These are phyloP conservation scores for Mytilinidion resinicola DNA, from an alignment of 495 filamentous ascomycete genomes.

Conservation along the genomic window DNA sequence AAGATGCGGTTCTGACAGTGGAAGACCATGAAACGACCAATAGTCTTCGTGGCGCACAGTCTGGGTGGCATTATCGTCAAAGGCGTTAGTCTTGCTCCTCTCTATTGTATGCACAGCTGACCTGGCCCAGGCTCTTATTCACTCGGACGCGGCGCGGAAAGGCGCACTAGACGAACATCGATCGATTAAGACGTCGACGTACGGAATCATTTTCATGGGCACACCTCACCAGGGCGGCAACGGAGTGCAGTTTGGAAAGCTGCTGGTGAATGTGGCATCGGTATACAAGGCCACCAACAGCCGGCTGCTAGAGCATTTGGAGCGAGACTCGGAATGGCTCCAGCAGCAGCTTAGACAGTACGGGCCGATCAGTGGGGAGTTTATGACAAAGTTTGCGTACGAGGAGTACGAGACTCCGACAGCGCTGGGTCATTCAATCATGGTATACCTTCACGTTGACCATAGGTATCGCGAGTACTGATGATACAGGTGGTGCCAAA, in stretches of 20 bases:
- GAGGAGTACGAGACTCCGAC: constrained; percentile 24
- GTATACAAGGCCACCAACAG: constrained; percentile 30
- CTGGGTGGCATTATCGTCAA: constrained; percentile 28
- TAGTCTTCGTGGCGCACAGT: constrained; percentile 29
- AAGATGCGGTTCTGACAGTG: constrained; percentile 6
- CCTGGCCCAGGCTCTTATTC: constrained; percentile 24
- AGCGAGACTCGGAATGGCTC: constrained; percentile 35
- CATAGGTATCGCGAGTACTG: constrained; percentile 4
- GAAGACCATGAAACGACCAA: constrained; percentile 19
- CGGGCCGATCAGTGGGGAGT: constrained; percentile 10
- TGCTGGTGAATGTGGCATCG: constrained; percentile 34
- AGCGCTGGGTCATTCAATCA: constrained; percentile 20
- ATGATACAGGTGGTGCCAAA: constrained; percentile 33
- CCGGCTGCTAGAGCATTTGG: constrained; percentile 30
- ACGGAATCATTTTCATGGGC: constrained; percentile 27
- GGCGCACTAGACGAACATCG: constrained; percentile 20
- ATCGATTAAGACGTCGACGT: constrained; percentile 21
- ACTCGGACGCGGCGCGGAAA: constrained; percentile 19
- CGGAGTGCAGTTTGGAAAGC: constrained; percentile 20
- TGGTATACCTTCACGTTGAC: constrained; percentile 19
- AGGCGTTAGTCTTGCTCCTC: constrained; percentile 3
- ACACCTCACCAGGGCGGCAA: constrained; percentile 31
- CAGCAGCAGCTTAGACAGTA: constrained; percentile 34
- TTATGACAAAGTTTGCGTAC: constrained; percentile 21
- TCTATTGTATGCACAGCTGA: constrained; percentile 4